Base-by-base conservation (phyloP, 345 rosid genomes). In the Citropsis articulata region DNA sequence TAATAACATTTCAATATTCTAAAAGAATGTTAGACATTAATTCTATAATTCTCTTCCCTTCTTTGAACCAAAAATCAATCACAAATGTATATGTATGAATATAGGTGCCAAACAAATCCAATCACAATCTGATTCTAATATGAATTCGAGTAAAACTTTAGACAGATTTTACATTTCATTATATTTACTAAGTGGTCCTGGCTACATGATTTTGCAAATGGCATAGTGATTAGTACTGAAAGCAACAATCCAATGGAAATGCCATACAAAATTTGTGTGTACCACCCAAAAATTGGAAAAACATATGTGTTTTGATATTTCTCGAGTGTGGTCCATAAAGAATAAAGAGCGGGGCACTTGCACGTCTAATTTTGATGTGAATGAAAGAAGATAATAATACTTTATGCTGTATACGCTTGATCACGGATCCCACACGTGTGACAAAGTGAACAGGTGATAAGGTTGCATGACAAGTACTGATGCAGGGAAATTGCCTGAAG, bases 241-340 rank as follows among this genome's bases (percentile, higher is more conserved):
- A 73, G 59, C 38, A 42, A 75, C 4, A 42, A 57, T 75, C 72
- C 75, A 85, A 66, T 31, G 21, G 74, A 71, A 71, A 30, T 36
- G 30, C n/a, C 38, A 30, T 45, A 2, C 65, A 45, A 66, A 21
- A 13, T 13, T 45, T 53, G 57, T 18, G 22, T 69, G 78, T 55
- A 61, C 78, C n/a, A 70, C 45, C 64, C 60, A 45, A 24, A 57
- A 71, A 25, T 75, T 65, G 69, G 30, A 60, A 9, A 71, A 53
- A 5, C 22, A 6, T 18, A 31, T 62, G 28, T 18, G 28, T 18
- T 18, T 61, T 8, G 60, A 38, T 61, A 24, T 42, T 40, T 65
- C 24, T 65, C 21, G 24, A 48, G 33, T 3, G 78, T 73, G 76
- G 80, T n/a, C 86, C 84, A 71, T 30, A 1, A 1, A 31, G 13